A percentile compares a stretch with the other conserved stretches of the same genome.
Evolutionary conservation across 1,139 yeast genomes (phyloP).

Genomic region (Wickerhamiella infanticola): DNA sequence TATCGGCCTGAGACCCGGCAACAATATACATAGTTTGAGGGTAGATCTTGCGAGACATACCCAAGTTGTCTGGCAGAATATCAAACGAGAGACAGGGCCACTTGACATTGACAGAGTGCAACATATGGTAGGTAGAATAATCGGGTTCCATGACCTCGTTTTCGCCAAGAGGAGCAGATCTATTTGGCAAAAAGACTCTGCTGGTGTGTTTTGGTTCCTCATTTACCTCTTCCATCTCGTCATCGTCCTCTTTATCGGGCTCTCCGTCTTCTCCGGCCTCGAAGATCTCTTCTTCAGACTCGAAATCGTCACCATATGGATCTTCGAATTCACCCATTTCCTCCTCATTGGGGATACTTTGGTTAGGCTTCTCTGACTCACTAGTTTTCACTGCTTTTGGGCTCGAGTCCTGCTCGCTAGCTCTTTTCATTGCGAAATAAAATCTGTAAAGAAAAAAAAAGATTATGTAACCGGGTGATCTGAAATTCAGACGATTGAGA

Average conservation of each 20-base stretch:
- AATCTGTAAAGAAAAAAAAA: neutral
- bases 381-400: neutral
- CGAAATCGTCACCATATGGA: constrained; percentile 89
- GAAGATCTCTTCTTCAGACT: constrained; percentile 48
- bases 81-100: constrained; percentile 97
- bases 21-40: constrained; percentile 80
- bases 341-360: constrained; percentile 27
- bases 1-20: constrained; percentile 89
- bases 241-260: constrained; percentile 38
- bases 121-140: constrained; percentile 89
- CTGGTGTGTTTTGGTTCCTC: constrained; percentile 12
- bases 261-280: constrained; percentile 40
- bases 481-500: too few relatives aligned
- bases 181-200: constrained; percentile 65
- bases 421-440: neutral
- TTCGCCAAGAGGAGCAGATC: constrained; percentile 79
- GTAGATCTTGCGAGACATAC: constrained; percentile 73
- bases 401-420: constrained; percentile 1
- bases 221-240: constrained; percentile 25
- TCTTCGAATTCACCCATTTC: constrained; percentile 90
- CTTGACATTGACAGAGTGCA: constrained; percentile 83
- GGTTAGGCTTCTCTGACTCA: constrained; percentile 3
- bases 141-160: constrained; percentile 96
- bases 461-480: neutral
- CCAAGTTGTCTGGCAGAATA: constrained; percentile 70